Evolutionary conservation across 2,329 filamentous ascomycete species (phyloP), one percentile per base, ranked within the genome.

Genomic region (Hymenoscyphus scutula): DNA sequence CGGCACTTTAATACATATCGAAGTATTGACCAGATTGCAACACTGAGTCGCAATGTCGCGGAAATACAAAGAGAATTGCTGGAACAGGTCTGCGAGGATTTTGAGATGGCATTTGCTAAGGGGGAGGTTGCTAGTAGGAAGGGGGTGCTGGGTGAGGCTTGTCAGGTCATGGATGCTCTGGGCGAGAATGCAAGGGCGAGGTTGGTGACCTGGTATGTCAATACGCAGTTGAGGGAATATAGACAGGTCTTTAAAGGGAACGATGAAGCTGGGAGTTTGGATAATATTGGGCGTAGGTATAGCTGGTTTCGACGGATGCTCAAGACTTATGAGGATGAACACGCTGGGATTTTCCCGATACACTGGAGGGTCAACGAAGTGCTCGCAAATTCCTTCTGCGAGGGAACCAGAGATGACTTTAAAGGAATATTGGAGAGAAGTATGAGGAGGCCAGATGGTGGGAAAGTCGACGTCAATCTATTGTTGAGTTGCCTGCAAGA

Each of bases 21-120:
- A 63, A 97, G 92, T 70, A 98, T 99, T 70, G 94, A 98, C 74
- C 95, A 99, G 81, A 98, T 99, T 74, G 95, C 95, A 30, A 90
- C 90, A 0, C 81, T 99, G 66, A 96, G 92, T 74, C 87, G 92
- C 58, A 96, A 96, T 71, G 95, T 99, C 38, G 89, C 92, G 5
- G 95, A 98, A 71, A 82, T 99, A 67, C 95, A 99, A 78, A 82
- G 93, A 64, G 93, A 97, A 75, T 79, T 99, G 63, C 79, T 97
- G 62, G 95, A 99, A 78, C 95, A 99, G 77, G 89, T 99, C n/a
- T 99, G 95, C 75, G 95, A 98, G 77, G 95, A 99, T 76, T 99
- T 99, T 74, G 95, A 99, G 80, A 84, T 97, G 63, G 90, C 91
- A 0, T 99, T 98, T 76, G 89, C 93, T 23, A 96, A 94, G 76